phyloP scores from a whole-genome alignment of 2,329 filamentous ascomycete genomes.

The Diaporthe citriasiana region DNA sequence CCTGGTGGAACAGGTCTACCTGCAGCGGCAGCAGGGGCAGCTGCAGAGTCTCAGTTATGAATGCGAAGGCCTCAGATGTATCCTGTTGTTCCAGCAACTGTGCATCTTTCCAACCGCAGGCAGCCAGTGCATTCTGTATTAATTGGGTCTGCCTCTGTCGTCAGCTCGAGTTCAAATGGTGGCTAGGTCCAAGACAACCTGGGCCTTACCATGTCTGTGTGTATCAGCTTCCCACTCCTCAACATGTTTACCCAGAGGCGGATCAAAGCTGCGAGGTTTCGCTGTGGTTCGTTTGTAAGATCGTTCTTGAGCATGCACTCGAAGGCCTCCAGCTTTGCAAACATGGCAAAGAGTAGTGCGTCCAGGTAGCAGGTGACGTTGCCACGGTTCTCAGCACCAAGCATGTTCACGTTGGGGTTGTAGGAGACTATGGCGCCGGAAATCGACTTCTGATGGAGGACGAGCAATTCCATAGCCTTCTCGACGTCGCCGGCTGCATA shows the following conservation, averaged over 20 bases:
- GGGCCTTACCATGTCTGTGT: constrained; percentile 80
- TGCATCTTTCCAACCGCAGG: constrained; percentile 91
- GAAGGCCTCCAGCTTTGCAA: constrained; percentile 89
- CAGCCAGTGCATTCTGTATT: constrained; percentile 84
- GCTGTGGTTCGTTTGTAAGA: constrained; percentile 78
- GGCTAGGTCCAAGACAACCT: too few relatives aligned
- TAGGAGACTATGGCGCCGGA: constrained; percentile 84
- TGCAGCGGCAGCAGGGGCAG: constrained; percentile 90
- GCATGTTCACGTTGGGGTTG: constrained; percentile 77
- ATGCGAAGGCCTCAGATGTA: constrained; percentile 94
- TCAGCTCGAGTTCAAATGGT: constrained; percentile 46
- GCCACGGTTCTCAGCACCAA: constrained; percentile 88
- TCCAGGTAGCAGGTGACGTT: constrained; percentile 96
- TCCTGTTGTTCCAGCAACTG: constrained; percentile 87
- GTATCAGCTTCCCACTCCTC: constrained; percentile 86
- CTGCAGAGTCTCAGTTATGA: constrained; percentile 91
- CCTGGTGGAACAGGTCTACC: constrained; percentile 92
- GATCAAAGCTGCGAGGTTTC: constrained; percentile 81
- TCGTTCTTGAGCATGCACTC: constrained; percentile 91
- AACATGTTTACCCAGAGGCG: constrained; percentile 95
- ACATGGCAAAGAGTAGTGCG: constrained; percentile 94
- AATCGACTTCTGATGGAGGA: constrained; percentile 84
- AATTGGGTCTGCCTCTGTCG: constrained; percentile 74
- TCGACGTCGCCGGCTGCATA: constrained; percentile 79
- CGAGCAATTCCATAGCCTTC: constrained; percentile 81